Base-by-base conservation (phyloP, 2,329 filamentous ascomycete genomes). In the Pseudogymnoascus sp. region DNA sequence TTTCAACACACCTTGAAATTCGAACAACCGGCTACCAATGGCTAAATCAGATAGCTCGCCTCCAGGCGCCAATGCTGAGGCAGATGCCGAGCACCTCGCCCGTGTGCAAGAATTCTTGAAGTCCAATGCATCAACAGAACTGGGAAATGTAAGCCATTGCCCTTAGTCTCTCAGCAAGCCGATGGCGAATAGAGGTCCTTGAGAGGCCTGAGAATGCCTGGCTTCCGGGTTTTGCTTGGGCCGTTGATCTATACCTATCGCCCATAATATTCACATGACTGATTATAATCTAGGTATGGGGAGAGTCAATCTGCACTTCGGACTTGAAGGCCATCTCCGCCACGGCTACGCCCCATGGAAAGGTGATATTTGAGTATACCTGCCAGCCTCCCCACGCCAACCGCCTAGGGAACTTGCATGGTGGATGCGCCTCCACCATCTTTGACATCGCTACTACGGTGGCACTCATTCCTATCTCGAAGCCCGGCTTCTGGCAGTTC, bases 361-460 rank as follows among this genome's bases (percentile, higher is more conserved):
- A 52, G 8, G 63, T 63, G 5, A 55, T 67, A 29, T 73, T 84
- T 70, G 68, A 73, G 63, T 82, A 79, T 71, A 80, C 74, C 2
- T 78, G 83, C 27, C 77, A 79, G 62, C 72, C 74, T 0, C 67
- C 74, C 3, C 80, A 87, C 74, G 79, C 76, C 72, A 87, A 87
- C 72, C 73, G 77, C 5, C 63, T 80, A 12, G 72, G 73, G 27
- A 86, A 80, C 73, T 74, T 87, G 61, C 84, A 87, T 69, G 84
- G 84, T 60, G 85, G 84, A 15, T 86, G 84, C 65, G 79, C 83
- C 0, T 82, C 88, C 2, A 86, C 86, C 0, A 73, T 91, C 3
- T 86, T 90, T 66, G 88, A 91, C 74, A 75, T 82, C 62, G 80
- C 83, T 67, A 89, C 88, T 0, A 83, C 83, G 2, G 71, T 83